Conservation (phyloP, 2,329 filamentous ascomycete genomes). For the Graphilbum fragrans region DNA sequence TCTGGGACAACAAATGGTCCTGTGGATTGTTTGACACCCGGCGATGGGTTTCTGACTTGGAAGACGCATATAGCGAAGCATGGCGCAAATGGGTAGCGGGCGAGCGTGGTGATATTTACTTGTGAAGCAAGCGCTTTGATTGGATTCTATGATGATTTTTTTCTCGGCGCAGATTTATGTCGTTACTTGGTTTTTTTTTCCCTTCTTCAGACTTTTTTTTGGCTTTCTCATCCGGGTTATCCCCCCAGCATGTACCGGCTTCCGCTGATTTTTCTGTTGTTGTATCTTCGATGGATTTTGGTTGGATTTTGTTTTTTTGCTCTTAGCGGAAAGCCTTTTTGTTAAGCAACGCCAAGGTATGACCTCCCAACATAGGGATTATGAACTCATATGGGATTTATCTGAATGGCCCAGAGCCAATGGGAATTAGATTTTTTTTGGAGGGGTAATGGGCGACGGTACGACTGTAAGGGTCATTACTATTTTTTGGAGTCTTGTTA, state of each 20-base stretch:
- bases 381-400: too few relatives aligned
- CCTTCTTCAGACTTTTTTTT: neutral
- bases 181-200: neutral
- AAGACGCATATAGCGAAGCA: slow-evolving; percentile 76
- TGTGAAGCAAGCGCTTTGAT: neutral
- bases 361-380: too few relatives aligned
- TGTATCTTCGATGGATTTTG: neutral
- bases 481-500: too few relatives aligned
- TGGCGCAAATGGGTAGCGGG: slow-evolving; percentile 83
- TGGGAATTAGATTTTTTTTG: too few relatives aligned
- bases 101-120: slow-evolving; percentile 81
- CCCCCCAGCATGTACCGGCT: neutral
- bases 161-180: neutral
- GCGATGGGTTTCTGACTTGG: slow-evolving; percentile 83
- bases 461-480: too few relatives aligned
- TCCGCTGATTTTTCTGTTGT: neutral
- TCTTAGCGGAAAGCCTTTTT: too few relatives aligned
- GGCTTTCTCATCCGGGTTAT: neutral
- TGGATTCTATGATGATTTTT: neutral
- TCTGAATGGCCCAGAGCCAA: too few relatives aligned
- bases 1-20: slow-evolving; percentile 75
- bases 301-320: too few relatives aligned
- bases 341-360: too few relatives aligned
- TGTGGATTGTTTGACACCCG: slow-evolving; percentile 85
- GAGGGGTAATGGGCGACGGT: too few relatives aligned